Evolutionary conservation across 225 moss, liverwort and hornwort species (phyloP).

Genomic region (Thuidium tamariscinum): DNA sequence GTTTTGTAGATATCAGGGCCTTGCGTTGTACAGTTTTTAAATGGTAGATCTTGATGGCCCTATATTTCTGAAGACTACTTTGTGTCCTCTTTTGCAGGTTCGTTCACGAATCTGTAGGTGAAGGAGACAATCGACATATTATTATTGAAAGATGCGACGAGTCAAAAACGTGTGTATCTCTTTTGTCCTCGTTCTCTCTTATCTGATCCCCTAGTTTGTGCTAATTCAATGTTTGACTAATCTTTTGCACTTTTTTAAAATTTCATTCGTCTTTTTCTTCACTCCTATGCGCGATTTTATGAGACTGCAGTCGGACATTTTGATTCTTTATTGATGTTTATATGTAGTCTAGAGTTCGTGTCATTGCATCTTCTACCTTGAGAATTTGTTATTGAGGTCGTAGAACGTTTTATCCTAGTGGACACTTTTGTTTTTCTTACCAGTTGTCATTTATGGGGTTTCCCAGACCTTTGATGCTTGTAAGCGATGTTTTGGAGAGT

Average conservation of each 20-base stretch:
- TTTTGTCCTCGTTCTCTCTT: neutral
- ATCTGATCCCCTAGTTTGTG: neutral
- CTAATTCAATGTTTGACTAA: neutral
- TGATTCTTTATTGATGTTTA: neutral
- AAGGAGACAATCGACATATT: slow-evolving; percentile 73
- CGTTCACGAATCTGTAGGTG: slow-evolving; percentile 80
- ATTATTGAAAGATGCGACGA: slow-evolving; percentile 69
- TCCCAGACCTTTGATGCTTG: slow-evolving; percentile 68
- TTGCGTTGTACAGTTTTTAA: neutral
- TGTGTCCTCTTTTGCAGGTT: slow-evolving; percentile 33
- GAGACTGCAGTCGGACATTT: neutral
- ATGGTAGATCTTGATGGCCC: neutral
- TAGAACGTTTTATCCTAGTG: neutral
- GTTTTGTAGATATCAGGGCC: neutral
- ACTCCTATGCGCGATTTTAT: neutral
- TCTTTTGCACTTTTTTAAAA: neutral
- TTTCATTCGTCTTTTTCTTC: neutral
- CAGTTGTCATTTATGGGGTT: neutral
- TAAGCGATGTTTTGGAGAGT: slow-evolving; percentile 69
- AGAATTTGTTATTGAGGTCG: neutral
- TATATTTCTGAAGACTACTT: neutral
- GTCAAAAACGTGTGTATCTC: slow-evolving; percentile 53
- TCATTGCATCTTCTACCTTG: neutral
- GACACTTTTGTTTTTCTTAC: neutral
- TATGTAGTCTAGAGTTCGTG: neutral